Percentiles rank a stretch among this genome's conserved stretches.
Evolutionary conservation across 495 filamentous ascomycete species (phyloP).

Genomic region (Staphylotrichum tortipilum): DNA sequence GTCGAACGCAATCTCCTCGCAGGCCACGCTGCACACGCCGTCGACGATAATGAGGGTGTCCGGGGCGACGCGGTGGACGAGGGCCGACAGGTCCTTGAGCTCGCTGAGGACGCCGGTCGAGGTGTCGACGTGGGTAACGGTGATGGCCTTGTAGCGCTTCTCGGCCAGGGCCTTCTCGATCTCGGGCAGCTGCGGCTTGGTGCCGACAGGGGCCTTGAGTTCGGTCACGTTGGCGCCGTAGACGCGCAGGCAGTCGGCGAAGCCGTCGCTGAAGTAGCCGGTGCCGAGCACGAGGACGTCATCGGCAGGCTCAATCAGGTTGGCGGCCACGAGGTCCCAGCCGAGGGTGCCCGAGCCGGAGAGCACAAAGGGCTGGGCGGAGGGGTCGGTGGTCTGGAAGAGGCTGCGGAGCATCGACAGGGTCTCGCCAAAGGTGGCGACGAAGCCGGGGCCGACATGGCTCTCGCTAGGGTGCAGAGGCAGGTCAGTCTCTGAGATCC

Average conservation of each 20-base stretch:
- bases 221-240: slow-evolving; percentile 87
- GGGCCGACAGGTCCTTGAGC: slow-evolving; percentile 68
- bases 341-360: slow-evolving; percentile 91
- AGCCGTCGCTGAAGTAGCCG: slow-evolving; percentile 95
- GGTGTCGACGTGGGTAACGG: slow-evolving; percentile 94
- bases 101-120: slow-evolving; percentile 93
- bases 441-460: slow-evolving; percentile 82
- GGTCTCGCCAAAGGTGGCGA: slow-evolving; percentile 82
- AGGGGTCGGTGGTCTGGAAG: slow-evolving; percentile 74
- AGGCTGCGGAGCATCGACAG: slow-evolving; percentile 82
- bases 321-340: slow-evolving; percentile 91
- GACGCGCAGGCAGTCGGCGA: slow-evolving; percentile 79
- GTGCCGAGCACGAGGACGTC: slow-evolving; percentile 87
- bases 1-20: slow-evolving; percentile 92
- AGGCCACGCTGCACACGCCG: slow-evolving; percentile 93
- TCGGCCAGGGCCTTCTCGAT: slow-evolving; percentile 78
- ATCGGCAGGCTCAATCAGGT: slow-evolving; percentile 79
- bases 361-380: slow-evolving; percentile 85
- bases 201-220: slow-evolving; percentile 79
- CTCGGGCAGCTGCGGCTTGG: slow-evolving; percentile 75
- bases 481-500: too few relatives aligned
- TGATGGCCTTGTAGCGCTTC: slow-evolving; percentile 86
- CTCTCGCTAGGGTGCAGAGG: slow-evolving; percentile 57
- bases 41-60: slow-evolving; percentile 87
- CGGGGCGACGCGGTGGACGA: slow-evolving; percentile 78